A percentile compares a stretch with the other conserved stretches of the same genome.
These are phyloP conservation scores for Lactarius evosmus DNA, from an alignment of 768 basidiomycete species.

Conservation along the genomic window DNA sequence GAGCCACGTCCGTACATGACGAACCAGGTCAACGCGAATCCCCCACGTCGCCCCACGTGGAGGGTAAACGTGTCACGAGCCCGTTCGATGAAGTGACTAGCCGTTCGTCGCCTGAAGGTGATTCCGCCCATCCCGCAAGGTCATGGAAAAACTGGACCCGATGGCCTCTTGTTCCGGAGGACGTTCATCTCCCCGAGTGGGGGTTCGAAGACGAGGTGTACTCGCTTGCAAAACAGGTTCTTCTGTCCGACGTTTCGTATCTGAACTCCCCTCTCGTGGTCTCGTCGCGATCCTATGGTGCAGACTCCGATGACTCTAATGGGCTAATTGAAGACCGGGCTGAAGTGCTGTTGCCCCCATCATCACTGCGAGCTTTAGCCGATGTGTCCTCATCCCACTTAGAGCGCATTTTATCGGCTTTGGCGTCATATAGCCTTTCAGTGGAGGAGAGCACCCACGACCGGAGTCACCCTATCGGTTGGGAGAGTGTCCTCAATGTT, in stretches of 20 bases:
- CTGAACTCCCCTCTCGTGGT: slow-evolving; percentile 3
- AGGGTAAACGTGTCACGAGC: background rate
- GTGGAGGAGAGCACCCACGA: slow-evolving; percentile 61
- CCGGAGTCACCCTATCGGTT: slow-evolving; percentile 57
- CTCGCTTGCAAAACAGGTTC: slow-evolving; percentile 41
- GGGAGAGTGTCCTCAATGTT: slow-evolving; percentile 60
- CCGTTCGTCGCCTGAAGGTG: background rate
- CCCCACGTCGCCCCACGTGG: slow-evolving; percentile 10
- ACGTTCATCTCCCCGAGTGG: slow-evolving; percentile 69
- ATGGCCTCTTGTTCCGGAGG: slow-evolving; percentile 66
- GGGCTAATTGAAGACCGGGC: slow-evolving; percentile 28
- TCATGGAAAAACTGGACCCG: slow-evolving; percentile 60
- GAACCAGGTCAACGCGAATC: slow-evolving; percentile 12
- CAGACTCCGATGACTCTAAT: background rate
- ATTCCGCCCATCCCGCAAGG: slow-evolving; percentile 11
- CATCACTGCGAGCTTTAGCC: slow-evolving; percentile 40
- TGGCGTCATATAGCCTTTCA: slow-evolving; percentile 55
- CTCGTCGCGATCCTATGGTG: slow-evolving; percentile 5
- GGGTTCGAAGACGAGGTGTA: slow-evolving; percentile 64
- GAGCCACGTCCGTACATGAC: slow-evolving; percentile 3
- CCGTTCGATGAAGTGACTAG: slow-evolving; percentile 10
- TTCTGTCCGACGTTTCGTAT: slow-evolving; percentile 29
- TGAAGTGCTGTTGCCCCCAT: slow-evolving; percentile 35
- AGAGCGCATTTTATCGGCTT: slow-evolving; percentile 48
- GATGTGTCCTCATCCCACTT: slow-evolving; percentile 46